phyloP scores from a whole-genome alignment of 805 yeast genomes.

The Metschnikowia bowlesiae region DNA sequence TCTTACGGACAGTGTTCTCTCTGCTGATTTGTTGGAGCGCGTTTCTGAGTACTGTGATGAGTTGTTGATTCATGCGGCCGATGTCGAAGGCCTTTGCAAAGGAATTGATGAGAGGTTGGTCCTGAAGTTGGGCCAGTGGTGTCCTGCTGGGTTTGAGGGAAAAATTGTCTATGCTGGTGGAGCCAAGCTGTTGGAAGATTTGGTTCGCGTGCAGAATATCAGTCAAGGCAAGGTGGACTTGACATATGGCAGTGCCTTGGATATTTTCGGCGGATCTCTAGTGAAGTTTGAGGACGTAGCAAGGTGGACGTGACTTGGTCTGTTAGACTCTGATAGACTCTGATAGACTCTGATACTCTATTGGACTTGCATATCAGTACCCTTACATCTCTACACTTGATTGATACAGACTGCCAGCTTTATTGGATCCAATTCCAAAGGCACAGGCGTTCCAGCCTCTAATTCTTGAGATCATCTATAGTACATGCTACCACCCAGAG shows the following conservation, averaged over 20 bases:
- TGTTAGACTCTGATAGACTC: too few species aligned
- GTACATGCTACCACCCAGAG: slow-evolving; percentile 25
- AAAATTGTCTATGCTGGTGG: slow-evolving; percentile 97
- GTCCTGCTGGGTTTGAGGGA: slow-evolving; percentile 46
- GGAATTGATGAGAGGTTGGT: slow-evolving; percentile 89
- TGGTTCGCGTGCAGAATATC: slow-evolving; percentile 57
- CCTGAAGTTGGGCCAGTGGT: slow-evolving; percentile 70
- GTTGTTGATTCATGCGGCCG: slow-evolving; percentile 94
- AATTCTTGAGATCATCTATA: background rate
- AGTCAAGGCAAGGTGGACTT: slow-evolving; percentile 84
- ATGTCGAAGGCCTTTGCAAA: slow-evolving; percentile 92
- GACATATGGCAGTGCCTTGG: slow-evolving; percentile 90
- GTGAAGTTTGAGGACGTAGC: slow-evolving; percentile 76
- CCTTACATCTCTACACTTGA: too few species aligned
- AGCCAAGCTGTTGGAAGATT: slow-evolving; percentile 69
- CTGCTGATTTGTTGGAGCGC: slow-evolving; percentile 45
- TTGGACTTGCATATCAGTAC: too few species aligned
- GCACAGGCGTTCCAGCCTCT: too few species aligned
- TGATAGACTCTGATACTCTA: too few species aligned
- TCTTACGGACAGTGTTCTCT: slow-evolving; percentile 61
- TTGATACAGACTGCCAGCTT: too few species aligned
- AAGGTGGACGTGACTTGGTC: slow-evolving; percentile 43
- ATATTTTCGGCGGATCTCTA: slow-evolving; percentile 86
- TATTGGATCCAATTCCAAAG: too few species aligned
- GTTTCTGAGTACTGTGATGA: slow-evolving; percentile 73